phyloP scores from a whole-genome alignment of 768 basidiomycete genomes.

The Crassisporium funariophilum region DNA sequence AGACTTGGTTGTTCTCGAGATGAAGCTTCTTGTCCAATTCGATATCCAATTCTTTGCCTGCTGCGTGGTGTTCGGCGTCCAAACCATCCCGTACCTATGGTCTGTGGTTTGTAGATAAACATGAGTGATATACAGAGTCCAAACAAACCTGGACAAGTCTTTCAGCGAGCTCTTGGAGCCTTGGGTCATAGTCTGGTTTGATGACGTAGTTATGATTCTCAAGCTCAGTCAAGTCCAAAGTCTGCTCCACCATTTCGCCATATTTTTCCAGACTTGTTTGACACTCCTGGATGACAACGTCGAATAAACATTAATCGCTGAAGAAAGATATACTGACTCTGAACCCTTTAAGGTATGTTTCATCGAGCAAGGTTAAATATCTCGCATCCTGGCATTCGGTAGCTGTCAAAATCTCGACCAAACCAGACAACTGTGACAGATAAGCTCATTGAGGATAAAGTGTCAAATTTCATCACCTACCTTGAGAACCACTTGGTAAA shows the following conservation, averaged over 20 bases:
- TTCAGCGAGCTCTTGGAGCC: conserved; percentile 66
- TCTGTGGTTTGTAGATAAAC: neutral
- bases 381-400: conserved; percentile 47
- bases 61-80: conserved; percentile 76
- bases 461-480: conserved; percentile 37
- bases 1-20: conserved; percentile 85
- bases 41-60: conserved; percentile 70
- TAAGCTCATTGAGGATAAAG: neutral
- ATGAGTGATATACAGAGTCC: neutral
- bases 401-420: conserved; percentile 65
- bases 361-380: conserved; percentile 57
- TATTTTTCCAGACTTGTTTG: conserved; percentile 71
- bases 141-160: conserved; percentile 57
- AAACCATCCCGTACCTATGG: conserved; percentile 70
- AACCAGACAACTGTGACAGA: conserved; percentile 66
- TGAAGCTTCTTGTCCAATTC: conserved; percentile 96
- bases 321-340: conserved; percentile 39
- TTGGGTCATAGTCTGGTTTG: conserved; percentile 86
- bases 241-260: conserved; percentile 93
- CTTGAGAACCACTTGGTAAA: conserved; percentile 91
- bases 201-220: conserved; percentile 88
- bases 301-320: neutral
- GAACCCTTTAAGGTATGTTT: conserved; percentile 64
- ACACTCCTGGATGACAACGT: conserved; percentile 68
- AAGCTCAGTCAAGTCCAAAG: conserved; percentile 87